A percentile compares a stretch with the other conserved stretches of the same genome.
phyloP scores from a whole-genome alignment of 2,329 filamentous ascomycete species.

The Aspergillus viridinutans region DNA sequence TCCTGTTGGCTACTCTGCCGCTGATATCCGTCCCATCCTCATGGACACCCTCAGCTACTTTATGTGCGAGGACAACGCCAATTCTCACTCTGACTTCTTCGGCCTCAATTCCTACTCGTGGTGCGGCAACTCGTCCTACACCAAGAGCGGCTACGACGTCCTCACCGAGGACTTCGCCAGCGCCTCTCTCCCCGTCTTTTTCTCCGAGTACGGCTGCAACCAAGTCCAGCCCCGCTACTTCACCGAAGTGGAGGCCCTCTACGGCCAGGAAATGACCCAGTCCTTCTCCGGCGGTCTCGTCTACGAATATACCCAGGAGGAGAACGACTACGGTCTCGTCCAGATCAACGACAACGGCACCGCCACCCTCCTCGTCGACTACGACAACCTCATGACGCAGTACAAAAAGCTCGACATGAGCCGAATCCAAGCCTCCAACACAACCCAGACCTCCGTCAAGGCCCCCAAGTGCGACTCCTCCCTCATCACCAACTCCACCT shows the following conservation, averaged over 20 bases:
- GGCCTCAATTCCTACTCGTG: constrained; percentile 67
- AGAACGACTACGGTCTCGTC: constrained; percentile 55
- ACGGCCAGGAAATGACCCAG: constrained; percentile 56
- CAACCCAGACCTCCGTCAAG: constrained; percentile 50
- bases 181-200: constrained; percentile 59
- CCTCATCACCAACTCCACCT: constrained; percentile 63
- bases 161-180: constrained; percentile 57
- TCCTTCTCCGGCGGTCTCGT: constrained; percentile 56
- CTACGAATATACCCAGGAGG: constrained; percentile 49
- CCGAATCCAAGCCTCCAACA: constrained; percentile 60
- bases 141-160: constrained; percentile 51
- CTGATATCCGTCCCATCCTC: constrained; percentile 59
- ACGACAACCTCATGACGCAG: constrained; percentile 69
- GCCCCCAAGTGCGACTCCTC: constrained; percentile 61
- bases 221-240: constrained; percentile 54
- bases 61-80: constrained; percentile 51
- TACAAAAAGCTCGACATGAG: constrained; percentile 71
- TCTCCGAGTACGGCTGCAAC: constrained; percentile 66
- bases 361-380: constrained; percentile 60
- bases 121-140: constrained; percentile 58
- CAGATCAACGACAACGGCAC: constrained; percentile 55
- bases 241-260: constrained; percentile 58
- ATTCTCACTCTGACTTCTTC: constrained; percentile 59
- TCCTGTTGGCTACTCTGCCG: constrained; percentile 65
- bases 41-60: constrained; percentile 59